These are phyloP conservation scores for Cucurbita argyrosperma DNA, from an alignment of 306 rosid species.

Conservation along the genomic window DNA sequence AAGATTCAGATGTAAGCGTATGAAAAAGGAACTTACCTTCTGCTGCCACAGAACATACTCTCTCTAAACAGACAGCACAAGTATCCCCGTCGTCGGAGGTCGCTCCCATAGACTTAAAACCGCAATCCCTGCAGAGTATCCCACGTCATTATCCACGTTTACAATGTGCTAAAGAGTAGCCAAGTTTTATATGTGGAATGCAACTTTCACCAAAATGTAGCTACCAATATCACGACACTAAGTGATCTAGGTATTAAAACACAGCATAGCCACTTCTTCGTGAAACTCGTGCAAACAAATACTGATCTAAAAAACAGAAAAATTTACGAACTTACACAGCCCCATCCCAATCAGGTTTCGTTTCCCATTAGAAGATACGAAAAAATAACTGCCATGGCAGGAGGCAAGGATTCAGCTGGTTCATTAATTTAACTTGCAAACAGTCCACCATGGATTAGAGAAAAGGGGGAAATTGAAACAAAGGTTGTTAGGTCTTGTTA, in stretches of 20 bases:
- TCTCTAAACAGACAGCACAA: slow-evolving; percentile 93
- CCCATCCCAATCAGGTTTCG: neutral
- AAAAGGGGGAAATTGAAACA: too few relatives aligned
- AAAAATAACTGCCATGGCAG: neutral
- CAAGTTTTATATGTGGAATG: neutral
- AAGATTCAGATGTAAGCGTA: neutral
- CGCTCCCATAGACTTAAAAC: slow-evolving; percentile 45
- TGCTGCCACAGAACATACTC: slow-evolving; percentile 75
- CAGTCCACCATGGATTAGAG: neutral
- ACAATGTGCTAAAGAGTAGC: neutral
- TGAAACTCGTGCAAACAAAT: neutral
- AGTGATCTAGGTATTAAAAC: neutral
- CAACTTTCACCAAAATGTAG: neutral
- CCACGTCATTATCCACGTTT: slow-evolving; percentile 12
- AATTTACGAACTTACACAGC: neutral
- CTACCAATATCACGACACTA: neutral
- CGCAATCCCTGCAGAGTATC: slow-evolving; percentile 61
- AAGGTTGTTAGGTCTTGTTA: too few relatives aligned
- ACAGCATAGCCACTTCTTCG: neutral
- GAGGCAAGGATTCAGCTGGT: neutral
- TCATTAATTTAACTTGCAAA: neutral
- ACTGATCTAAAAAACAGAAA: neutral
- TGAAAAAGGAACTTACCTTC: slow-evolving; percentile 43
- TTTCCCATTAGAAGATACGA: neutral
- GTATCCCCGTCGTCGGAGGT: slow-evolving; percentile 47